Percentiles rank a stretch among this genome's conserved stretches.
Conservation (phyloP, 495 filamentous ascomycete genomes). For the Hypomontagnella submonticulosa region DNA sequence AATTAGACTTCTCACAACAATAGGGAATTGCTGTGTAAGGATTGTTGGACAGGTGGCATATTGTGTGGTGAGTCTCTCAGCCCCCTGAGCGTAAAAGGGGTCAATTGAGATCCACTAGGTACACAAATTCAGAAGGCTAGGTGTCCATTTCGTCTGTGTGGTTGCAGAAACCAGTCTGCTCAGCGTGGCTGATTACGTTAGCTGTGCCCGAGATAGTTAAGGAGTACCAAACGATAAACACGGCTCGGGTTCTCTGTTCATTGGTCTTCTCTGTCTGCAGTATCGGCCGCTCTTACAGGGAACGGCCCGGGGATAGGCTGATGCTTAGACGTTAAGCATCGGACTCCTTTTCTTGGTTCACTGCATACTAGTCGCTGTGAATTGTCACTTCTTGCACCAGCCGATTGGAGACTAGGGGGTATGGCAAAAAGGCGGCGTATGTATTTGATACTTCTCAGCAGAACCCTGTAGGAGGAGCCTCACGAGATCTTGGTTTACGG, state of each 20-base stretch:
- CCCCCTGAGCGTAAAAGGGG: constrained; percentile 25
- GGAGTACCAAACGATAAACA: constrained; percentile 4
- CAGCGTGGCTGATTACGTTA: constrained; percentile 16
- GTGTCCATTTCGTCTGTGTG: constrained; percentile 42
- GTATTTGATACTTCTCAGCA: constrained; percentile 31
- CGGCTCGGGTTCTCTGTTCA: constrained; percentile 10
- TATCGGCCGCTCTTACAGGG: constrained; percentile 13
- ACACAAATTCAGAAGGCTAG: constrained; percentile 34
- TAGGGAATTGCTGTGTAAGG: not conserved
- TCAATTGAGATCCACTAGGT: constrained; percentile 33
- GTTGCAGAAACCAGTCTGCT: constrained; percentile 25
- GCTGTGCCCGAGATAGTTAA: not conserved
- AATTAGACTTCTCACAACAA: not conserved
- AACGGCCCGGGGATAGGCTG: constrained; percentile 1
- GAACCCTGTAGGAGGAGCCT: constrained; percentile 28
- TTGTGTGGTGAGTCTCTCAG: not conserved
- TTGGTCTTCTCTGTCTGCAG: not conserved
- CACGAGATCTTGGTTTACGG: constrained; percentile 33
- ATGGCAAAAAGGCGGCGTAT: constrained; percentile 26
- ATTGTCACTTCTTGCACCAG: constrained; percentile 9
- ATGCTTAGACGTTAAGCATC: not conserved
- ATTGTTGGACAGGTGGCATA: not conserved
- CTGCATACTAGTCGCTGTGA: constrained; percentile 25
- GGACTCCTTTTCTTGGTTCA: constrained; percentile 13
- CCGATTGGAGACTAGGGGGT: constrained; percentile 18